phyloP scores from a whole-genome alignment of 2,329 filamentous ascomycete genomes.

The Colletotrichum spaethianum region DNA sequence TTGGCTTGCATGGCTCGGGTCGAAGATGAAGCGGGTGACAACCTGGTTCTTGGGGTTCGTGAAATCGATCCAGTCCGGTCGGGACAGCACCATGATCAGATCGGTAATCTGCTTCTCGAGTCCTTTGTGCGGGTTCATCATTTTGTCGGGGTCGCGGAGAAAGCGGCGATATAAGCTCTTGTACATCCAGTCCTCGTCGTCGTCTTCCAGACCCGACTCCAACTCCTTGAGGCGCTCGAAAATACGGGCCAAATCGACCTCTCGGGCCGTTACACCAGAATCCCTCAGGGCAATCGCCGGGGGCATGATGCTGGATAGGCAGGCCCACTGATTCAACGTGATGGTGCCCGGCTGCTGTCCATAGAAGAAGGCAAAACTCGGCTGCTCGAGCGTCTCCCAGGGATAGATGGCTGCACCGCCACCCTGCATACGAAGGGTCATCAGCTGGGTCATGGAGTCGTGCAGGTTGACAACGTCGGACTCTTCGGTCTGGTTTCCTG shows the following conservation, averaged over 20 bases:
- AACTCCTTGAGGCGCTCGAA: constrained; percentile 72
- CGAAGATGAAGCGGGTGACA: constrained; percentile 80
- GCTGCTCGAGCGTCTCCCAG: constrained; percentile 82
- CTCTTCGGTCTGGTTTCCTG: constrained; percentile 60
- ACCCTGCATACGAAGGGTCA: constrained; percentile 66
- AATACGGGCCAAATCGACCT: constrained; percentile 70
- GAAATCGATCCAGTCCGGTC: constrained; percentile 82
- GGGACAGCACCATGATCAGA: constrained; percentile 77
- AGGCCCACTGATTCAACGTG: constrained; percentile 79
- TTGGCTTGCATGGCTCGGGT: constrained; percentile 68
- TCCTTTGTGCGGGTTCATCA: constrained; percentile 71
- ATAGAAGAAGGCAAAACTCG: constrained; percentile 78
- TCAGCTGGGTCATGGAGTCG: constrained; percentile 71
- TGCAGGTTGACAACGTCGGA: constrained; percentile 65
- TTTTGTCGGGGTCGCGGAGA: constrained; percentile 76
- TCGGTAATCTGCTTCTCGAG: constrained; percentile 82
- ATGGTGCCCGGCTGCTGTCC: constrained; percentile 78
- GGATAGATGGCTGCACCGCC: constrained; percentile 61
- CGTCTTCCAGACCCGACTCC: constrained; percentile 69
- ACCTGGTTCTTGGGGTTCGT: constrained; percentile 79
- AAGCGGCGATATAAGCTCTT: constrained; percentile 77
- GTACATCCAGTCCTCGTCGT: constrained; percentile 72
- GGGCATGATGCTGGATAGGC: constrained; percentile 69
- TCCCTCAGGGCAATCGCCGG: constrained; percentile 71
- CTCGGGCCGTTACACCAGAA: constrained; percentile 70